Conservation (phyloP, 192 early-diverging fungal genomes). For the Umbelopsis sp. region DNA sequence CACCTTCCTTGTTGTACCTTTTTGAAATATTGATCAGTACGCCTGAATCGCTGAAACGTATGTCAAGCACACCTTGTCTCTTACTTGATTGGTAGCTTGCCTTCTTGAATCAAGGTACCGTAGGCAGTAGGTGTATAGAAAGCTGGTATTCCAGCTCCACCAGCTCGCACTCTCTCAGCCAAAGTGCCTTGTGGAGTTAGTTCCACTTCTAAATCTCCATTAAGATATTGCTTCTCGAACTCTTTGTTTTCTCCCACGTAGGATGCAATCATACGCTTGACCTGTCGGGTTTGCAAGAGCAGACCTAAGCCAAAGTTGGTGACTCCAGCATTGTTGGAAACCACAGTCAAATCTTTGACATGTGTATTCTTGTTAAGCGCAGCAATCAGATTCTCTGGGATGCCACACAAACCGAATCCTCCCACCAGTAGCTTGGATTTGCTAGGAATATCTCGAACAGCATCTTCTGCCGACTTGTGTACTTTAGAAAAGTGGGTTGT, state of each 20-base stretch:
- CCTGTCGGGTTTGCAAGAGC: slow-evolving; percentile 67
- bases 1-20: slow-evolving; percentile 41
- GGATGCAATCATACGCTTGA: slow-evolving; percentile 78
- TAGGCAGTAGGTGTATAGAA: slow-evolving; percentile 74
- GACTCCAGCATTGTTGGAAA: slow-evolving; percentile 81
- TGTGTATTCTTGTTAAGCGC: slow-evolving; percentile 62
- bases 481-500: slow-evolving; percentile 46
- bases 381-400: slow-evolving; percentile 76
- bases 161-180: slow-evolving; percentile 76
- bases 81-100: slow-evolving; percentile 79
- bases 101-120: slow-evolving; percentile 70
- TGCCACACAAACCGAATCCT: slow-evolving; percentile 78
- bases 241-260: slow-evolving; percentile 85
- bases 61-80: neutral
- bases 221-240: slow-evolving; percentile 79
- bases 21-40: neutral
- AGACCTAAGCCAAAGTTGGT: slow-evolving; percentile 73
- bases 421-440: slow-evolving; percentile 68
- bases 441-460: slow-evolving; percentile 61
- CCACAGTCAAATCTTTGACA: slow-evolving; percentile 70
- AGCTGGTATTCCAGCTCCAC: slow-evolving; percentile 77
- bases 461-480: slow-evolving; percentile 58
- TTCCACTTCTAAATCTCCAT: slow-evolving; percentile 81
- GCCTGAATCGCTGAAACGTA: neutral
- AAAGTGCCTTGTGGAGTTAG: slow-evolving; percentile 78